Evolutionary conservation across 78 protist genomes (phyloP).

Genomic region (Mantamonas sphyraenae): DNA sequence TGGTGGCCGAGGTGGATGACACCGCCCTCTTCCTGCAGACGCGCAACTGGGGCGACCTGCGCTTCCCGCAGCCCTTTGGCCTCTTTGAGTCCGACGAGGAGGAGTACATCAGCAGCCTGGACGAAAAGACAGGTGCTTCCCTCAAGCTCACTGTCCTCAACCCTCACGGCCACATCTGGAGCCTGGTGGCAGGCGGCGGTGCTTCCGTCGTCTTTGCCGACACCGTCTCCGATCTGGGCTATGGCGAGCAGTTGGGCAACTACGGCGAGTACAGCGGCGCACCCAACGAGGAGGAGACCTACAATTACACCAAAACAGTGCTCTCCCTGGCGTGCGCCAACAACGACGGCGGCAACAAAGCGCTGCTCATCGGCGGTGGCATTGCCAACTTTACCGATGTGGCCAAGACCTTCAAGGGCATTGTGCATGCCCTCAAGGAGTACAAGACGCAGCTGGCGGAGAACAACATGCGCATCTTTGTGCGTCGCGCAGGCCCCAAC

Average conservation of each 20-base stretch:
- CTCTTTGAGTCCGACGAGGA: constrained; percentile 52
- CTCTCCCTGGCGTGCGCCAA: constrained; percentile 37
- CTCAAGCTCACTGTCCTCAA: constrained; percentile 84
- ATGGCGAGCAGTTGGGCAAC: constrained; percentile 67
- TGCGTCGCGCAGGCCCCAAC: constrained; percentile 93
- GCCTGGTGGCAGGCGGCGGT: constrained; percentile 96
- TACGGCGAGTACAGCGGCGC: constrained; percentile 89
- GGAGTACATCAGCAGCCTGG: constrained; percentile 59
- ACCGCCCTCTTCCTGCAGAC: constrained; percentile 38
- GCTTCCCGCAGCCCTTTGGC: constrained; percentile 79
- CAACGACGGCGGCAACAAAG: constrained; percentile 26
- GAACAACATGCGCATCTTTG: constrained; percentile 48
- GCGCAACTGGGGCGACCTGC: constrained; percentile 35
- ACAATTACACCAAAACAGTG: constrained; percentile 63
- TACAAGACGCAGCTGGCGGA: constrained; percentile 20
- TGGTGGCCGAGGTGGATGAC: constrained; percentile 64
- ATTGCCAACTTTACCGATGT: constrained; percentile 93
- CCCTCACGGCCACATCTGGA: constrained; percentile 82
- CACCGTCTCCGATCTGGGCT: constrained; percentile 71
- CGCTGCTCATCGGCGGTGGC: constrained; percentile 87
- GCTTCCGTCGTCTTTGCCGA: constrained; percentile 90
- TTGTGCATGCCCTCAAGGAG: constrained; percentile 61
- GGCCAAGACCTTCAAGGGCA: constrained; percentile 83
- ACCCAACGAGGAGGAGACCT: constrained; percentile 59
- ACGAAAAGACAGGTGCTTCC: constrained; percentile 84